Evolutionary conservation across 768 basidiomycete genomes (phyloP).

Genomic region (Hygrocybe punicea): DNA sequence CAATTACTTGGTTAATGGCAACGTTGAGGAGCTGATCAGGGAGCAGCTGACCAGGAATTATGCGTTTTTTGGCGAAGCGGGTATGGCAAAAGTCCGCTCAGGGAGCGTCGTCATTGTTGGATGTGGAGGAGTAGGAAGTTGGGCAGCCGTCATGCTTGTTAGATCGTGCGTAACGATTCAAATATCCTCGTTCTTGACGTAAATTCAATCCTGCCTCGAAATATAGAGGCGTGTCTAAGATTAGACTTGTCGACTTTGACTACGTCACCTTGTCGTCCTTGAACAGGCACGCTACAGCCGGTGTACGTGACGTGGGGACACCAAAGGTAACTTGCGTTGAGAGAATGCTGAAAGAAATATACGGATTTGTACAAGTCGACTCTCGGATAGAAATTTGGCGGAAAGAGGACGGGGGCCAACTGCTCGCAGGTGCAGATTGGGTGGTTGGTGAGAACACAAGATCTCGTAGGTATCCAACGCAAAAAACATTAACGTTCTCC

Average conservation of each 20-base stretch:
- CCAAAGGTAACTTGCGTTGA: conserved; percentile 85
- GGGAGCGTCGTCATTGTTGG: conserved; percentile 86
- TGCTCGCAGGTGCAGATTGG: conserved; percentile 88
- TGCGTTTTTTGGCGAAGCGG: conserved; percentile 88
- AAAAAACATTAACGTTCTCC: conserved; percentile 3
- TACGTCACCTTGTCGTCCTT: conserved; percentile 92
- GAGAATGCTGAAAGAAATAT: conserved; percentile 62
- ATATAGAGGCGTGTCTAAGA: conserved; percentile 64
- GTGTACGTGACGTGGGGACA: conserved; percentile 85
- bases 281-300: conserved; percentile 91
- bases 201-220: not conserved
- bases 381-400: conserved; percentile 81
- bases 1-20: too few species aligned
- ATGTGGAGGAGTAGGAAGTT: conserved; percentile 95
- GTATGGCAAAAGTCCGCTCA: conserved; percentile 72
- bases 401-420: conserved; percentile 67
- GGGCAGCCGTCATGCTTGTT: conserved; percentile 91
- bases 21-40: conserved; percentile 76
- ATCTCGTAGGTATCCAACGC: not conserved
- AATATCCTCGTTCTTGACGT: not conserved
- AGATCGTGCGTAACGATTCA: conserved; percentile 62
- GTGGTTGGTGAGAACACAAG: conserved; percentile 66
- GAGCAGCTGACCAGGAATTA: conserved; percentile 94
- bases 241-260: conserved; percentile 91
- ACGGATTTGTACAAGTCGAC: conserved; percentile 87